Percentiles rank a stretch among this genome's conserved stretches.
These are phyloP conservation scores for Striga asiatica DNA, from an alignment of 257 asterid genomes.

Conservation along the genomic window DNA sequence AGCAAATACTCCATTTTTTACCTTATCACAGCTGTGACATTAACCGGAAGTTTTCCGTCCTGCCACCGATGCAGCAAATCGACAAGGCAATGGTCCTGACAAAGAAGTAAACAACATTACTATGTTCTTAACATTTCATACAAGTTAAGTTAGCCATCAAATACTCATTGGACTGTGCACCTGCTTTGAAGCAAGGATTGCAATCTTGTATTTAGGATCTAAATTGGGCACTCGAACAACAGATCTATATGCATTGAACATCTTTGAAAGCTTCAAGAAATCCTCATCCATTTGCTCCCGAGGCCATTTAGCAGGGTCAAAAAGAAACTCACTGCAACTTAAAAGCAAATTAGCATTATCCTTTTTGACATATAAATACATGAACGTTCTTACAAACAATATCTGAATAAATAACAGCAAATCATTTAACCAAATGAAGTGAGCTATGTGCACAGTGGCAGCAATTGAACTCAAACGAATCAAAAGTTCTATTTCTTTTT, in stretches of 20 bases:
- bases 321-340: slow-evolving; percentile 68
- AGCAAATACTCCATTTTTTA: slow-evolving; percentile 13
- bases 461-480: neutral
- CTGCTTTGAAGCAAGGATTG: slow-evolving; percentile 85
- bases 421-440: no score
- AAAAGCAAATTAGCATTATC: slow-evolving; percentile 18
- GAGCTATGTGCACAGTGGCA: no score
- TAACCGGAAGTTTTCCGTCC: slow-evolving; percentile 75
- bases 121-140: no score
- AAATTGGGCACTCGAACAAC: slow-evolving; percentile 64
- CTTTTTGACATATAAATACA: slow-evolving; percentile 13
- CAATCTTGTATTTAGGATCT: slow-evolving; percentile 77
- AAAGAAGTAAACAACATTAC: neutral
- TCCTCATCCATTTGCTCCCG: slow-evolving; percentile 73
- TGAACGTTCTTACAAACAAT: no score
- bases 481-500: neutral
- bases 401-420: no score
- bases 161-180: slow-evolving; percentile 19
- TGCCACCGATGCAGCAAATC: slow-evolving; percentile 91
- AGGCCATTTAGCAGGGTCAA: slow-evolving; percentile 80
- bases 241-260: slow-evolving; percentile 67
- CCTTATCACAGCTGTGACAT: slow-evolving; percentile 76
- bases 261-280: slow-evolving; percentile 49
- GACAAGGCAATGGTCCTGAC: slow-evolving; percentile 87
- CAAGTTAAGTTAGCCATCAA: neutral